Evolutionary conservation across 2,329 filamentous ascomycete genomes (phyloP).

Genomic region (Fusarium equiseti): DNA sequence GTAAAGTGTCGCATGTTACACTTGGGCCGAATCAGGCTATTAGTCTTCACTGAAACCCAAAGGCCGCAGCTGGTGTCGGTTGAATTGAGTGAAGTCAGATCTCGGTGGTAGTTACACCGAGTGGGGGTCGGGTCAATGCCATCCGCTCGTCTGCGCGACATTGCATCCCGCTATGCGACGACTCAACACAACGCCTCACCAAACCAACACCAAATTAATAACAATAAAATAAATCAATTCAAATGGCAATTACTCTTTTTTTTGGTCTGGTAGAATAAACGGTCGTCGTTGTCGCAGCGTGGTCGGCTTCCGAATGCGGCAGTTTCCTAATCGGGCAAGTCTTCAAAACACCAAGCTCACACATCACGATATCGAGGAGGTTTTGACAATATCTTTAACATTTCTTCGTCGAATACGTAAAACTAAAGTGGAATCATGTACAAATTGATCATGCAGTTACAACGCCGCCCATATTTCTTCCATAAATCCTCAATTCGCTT

Average conservation of each 20-base stretch:
- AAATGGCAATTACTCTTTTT: background rate
- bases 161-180: background rate
- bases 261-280: background rate
- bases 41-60: background rate
- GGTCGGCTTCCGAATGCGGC: background rate
- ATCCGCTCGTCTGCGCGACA: background rate
- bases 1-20: background rate
- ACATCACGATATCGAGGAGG: background rate
- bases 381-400: constrained; percentile 33
- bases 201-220: background rate
- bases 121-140: constrained; percentile 1
- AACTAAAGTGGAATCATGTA: constrained; percentile 43
- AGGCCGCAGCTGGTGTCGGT: background rate
- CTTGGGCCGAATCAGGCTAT: background rate
- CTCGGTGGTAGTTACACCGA: constrained; percentile 3
- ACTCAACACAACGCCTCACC: background rate
- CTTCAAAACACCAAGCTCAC: constrained; percentile 6
- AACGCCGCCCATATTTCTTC: constrained; percentile 38
- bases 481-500: constrained; percentile 19
- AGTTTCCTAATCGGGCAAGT: constrained; percentile 8
- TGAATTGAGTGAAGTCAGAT: constrained; percentile 55
- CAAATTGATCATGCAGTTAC: constrained; percentile 39
- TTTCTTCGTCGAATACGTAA: constrained; percentile 37
- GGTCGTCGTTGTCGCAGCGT: background rate
- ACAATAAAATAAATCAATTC: background rate